A percentile compares a stretch with the other conserved stretches of the same genome.
These are phyloP conservation scores for Hypoxylon sp. DNA, from an alignment of 2,329 filamentous ascomycete species.

Conservation along the genomic window DNA sequence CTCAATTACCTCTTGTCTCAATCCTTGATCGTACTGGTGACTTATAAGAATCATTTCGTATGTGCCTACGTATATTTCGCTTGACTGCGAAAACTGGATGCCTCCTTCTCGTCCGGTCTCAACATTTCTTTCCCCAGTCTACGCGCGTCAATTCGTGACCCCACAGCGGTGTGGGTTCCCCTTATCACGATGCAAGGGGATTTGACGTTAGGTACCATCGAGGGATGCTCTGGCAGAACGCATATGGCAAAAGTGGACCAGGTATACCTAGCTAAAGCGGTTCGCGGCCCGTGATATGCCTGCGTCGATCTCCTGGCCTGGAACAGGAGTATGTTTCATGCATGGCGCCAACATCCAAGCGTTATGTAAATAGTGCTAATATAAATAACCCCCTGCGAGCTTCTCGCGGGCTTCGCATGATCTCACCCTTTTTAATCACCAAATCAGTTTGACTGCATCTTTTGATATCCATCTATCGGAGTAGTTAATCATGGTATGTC, in stretches of 20 bases:
- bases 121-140: no score
- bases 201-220: not conserved
- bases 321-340: slow-evolving; percentile 41
- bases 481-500: slow-evolving; percentile 23
- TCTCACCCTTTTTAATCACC: slow-evolving; percentile 8
- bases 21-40: no score
- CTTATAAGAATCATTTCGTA: no score
- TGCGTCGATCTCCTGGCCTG: slow-evolving; percentile 33
- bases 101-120: no score
- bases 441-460: not conserved
- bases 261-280: not conserved
- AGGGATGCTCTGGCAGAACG: not conserved
- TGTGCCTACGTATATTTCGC: no score
- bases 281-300: slow-evolving; percentile 19
- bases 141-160: no score
- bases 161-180: not conserved
- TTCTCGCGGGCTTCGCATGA: not conserved
- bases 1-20: no score
- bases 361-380: slow-evolving; percentile 5
- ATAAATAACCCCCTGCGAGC: slow-evolving; percentile 7
- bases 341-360: slow-evolving; percentile 21
- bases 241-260: slow-evolving; percentile 18
- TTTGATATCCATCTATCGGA: not conserved
- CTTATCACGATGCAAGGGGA: not conserved
- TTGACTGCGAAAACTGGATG: no score